Conservation (phyloP, 805 yeast species). For the Ogataea nitratoaversa region DNA sequence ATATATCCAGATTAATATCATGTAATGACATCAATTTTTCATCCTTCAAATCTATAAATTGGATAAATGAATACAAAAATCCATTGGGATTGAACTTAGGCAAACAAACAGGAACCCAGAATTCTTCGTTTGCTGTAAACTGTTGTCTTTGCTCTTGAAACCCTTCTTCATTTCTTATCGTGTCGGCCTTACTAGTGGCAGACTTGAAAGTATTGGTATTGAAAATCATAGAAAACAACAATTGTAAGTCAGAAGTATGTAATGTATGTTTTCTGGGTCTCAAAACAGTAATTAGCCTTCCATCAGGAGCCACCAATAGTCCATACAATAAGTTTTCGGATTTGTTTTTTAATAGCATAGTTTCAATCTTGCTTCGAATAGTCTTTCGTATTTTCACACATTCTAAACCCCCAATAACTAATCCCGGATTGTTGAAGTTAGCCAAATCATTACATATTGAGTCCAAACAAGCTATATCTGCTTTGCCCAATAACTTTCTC, state of each 20-base stretch:
- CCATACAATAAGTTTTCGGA: conserved; percentile 68
- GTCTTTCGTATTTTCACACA: conserved; percentile 56
- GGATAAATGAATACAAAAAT: conserved; percentile 77
- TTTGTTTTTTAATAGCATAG: conserved; percentile 45
- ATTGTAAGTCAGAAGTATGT: conserved; percentile 76
- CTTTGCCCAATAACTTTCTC: conserved; percentile 65
- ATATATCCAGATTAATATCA: conserved; percentile 21
- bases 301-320: conserved; percentile 57
- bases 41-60: conserved; percentile 43
- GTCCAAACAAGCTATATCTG: conserved; percentile 71
- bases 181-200: conserved; percentile 28
- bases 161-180: neutral
- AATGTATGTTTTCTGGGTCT: conserved; percentile 76
- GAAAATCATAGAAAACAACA: conserved; percentile 67
- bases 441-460: conserved; percentile 53
- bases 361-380: conserved; percentile 53
- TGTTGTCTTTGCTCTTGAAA: conserved; percentile 18
- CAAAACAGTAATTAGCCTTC: conserved; percentile 62
- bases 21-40: conserved; percentile 27
- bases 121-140: conserved; percentile 51
- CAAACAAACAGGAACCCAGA: conserved; percentile 92
- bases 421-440: conserved; percentile 49
- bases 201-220: conserved; percentile 47
- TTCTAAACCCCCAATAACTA: conserved; percentile 62
- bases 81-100: conserved; percentile 89